Conservation (phyloP, 164 flowering plant genomes). For the Tetrastigma voinierianum region DNA sequence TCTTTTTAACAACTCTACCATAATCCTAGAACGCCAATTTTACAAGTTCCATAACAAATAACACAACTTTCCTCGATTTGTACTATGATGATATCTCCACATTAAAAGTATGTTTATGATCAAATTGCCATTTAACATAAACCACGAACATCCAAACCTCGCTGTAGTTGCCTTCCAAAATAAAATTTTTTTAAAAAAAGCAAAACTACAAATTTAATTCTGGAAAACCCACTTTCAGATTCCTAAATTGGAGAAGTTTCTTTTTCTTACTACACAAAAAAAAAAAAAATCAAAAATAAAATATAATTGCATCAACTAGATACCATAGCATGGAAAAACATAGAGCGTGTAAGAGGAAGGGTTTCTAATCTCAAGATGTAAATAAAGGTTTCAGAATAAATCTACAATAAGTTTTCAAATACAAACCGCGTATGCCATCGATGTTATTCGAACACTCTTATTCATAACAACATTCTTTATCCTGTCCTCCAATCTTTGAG, state of each 20-base stretch:
- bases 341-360: not conserved
- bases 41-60: no score
- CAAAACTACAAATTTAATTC: no score
- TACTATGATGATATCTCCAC: not conserved
- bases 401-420: constrained; percentile 6
- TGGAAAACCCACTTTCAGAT: no score
- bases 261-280: no score
- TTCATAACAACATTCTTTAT: constrained; percentile 56
- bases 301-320: no score
- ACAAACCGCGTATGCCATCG: constrained; percentile 66
- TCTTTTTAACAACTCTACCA: no score
- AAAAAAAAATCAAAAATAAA: no score
- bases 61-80: not conserved
- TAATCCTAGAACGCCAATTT: no score
- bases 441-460: constrained; percentile 79
- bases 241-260: no score
- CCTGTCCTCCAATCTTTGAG: constrained; percentile 56
- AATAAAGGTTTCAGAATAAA: not conserved
- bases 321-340: not conserved
- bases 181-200: not conserved
- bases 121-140: not conserved
- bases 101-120: not conserved
- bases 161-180: constrained; percentile 2
- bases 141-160: not conserved
- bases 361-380: not conserved